Base-by-base conservation (phyloP, 2,329 filamentous ascomycete genomes). In the Pleurostoma richardsiae region DNA sequence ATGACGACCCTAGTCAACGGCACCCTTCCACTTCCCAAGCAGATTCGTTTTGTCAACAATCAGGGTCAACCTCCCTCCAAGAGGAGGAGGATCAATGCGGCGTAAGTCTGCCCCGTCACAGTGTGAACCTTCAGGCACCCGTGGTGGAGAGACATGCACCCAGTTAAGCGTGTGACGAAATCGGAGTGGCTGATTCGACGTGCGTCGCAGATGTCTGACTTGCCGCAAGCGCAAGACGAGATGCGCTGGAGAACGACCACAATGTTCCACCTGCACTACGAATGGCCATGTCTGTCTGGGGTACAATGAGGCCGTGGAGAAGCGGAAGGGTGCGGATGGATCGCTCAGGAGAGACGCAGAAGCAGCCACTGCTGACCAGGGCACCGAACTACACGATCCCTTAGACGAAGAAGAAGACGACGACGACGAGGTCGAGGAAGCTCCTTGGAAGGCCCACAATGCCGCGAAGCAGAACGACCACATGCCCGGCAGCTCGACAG, bases 11-110 rank as follows among this genome's bases (percentile, higher is more conserved):
- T 71, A 56, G 63, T 69, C 56, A 72, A 72, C 56, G 59, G 59
- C 55, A 56, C 61, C 56, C 59, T 68, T 51, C 68, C 73, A 48
- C 64, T 70, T 41, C 75, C 70, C 47, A 82, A 79, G 64, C 76
- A 79, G 62, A 88, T 89, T 55, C 85, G 87, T 56, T 92, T 91
- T 64, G 87, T 92, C 56, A 87, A 89, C 54, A 90, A 85, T 59
- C 86, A 90, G 67, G 87, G 88, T 52, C 85, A 88, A 54, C 88
- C 88, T 42, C 86, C 88, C 51, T 85, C 85, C 29, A 92, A 91
- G 67, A 76, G 87, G 57, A 79, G 88, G 61, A 77, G 88, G 57
- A 88, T 92, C 59, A 89, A 85, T 68, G 85, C 87, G 59, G 88
- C 88, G 81, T 88, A 75, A 66, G 83, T 77, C 40, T 42, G 43